Evolutionary conservation across 176 grass and related monocot species (phyloP).

Genomic region (Hordeum marinum): DNA sequence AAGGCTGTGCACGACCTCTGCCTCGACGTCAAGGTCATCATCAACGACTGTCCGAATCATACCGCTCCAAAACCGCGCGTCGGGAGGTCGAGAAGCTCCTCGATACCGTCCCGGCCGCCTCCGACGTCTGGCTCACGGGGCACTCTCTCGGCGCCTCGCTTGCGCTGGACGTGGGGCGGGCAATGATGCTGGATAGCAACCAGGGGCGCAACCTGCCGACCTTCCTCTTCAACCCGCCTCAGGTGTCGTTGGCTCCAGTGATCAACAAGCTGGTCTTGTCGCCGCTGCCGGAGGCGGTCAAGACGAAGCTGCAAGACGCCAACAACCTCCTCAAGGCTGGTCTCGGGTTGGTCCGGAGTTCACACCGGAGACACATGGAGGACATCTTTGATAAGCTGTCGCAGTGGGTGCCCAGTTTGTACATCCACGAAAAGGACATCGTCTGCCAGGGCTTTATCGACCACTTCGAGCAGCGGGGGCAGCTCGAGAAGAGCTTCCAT

Average conservation of each 20-base stretch:
- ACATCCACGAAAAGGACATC: neutral
- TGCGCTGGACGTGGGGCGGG: neutral
- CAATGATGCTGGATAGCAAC: neutral
- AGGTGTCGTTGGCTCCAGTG: neutral
- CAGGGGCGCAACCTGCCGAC: neutral
- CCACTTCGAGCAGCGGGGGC: constrained; percentile 11
- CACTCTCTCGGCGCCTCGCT: neutral
- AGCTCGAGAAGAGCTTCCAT: neutral
- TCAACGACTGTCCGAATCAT: neutral
- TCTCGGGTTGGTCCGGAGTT: neutral
- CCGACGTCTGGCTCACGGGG: neutral
- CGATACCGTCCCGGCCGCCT: neutral
- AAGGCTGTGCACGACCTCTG: too few species aligned
- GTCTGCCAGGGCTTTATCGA: neutral
- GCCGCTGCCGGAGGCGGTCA: neutral
- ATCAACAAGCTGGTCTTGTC: neutral
- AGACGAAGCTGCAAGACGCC: neutral
- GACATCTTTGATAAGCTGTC: too few species aligned
- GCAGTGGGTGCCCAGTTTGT: neutral
- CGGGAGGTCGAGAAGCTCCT: neutral
- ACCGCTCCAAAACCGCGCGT: neutral
- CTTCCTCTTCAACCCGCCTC: neutral
- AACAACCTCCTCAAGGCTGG: neutral
- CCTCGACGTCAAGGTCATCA: neutral
- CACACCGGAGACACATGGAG: neutral